Conservation (phyloP, 192 early-diverging fungal genomes). For the Paraglomus occultum region DNA sequence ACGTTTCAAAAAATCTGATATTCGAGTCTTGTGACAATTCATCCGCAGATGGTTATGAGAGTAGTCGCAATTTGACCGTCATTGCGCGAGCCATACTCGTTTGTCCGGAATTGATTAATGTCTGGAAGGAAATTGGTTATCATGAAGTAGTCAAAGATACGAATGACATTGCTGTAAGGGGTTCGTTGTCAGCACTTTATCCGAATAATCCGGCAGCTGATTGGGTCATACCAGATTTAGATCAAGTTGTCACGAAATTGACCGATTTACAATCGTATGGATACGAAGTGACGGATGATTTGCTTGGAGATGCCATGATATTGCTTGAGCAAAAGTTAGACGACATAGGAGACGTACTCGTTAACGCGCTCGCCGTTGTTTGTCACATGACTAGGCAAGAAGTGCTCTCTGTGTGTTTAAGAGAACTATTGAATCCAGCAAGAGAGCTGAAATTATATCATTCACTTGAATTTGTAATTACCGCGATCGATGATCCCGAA, state of each 20-base stretch:
- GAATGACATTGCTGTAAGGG: conserved; percentile 10
- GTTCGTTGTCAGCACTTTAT: neutral
- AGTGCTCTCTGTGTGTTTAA: neutral
- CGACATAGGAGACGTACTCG: neutral
- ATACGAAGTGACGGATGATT: conserved; percentile 1
- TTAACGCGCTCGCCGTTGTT: neutral
- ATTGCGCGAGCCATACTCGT: conserved; percentile 17
- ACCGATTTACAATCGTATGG: neutral
- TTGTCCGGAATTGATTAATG: neutral
- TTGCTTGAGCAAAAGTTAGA: conserved; percentile 4
- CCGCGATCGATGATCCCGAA: too few relatives aligned
- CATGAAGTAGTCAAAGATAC: conserved; percentile 17
- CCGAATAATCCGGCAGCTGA: neutral
- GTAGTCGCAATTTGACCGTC: neutral
- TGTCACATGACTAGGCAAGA: neutral
- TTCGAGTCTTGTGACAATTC: neutral
- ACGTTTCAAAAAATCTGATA: too few relatives aligned
- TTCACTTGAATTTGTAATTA: conserved; percentile 5
- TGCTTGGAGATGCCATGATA: conserved; percentile 1
- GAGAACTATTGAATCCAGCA: neutral
- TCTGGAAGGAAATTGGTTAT: conserved; percentile 4
- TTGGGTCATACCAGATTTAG: neutral
- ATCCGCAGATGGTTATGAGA: conserved; percentile 18
- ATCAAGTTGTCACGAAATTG: neutral
- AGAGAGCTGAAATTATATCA: neutral